Base-by-base conservation (phyloP, 1,284 basidiomycete species). In the Paramarasmius palmivorus region DNA sequence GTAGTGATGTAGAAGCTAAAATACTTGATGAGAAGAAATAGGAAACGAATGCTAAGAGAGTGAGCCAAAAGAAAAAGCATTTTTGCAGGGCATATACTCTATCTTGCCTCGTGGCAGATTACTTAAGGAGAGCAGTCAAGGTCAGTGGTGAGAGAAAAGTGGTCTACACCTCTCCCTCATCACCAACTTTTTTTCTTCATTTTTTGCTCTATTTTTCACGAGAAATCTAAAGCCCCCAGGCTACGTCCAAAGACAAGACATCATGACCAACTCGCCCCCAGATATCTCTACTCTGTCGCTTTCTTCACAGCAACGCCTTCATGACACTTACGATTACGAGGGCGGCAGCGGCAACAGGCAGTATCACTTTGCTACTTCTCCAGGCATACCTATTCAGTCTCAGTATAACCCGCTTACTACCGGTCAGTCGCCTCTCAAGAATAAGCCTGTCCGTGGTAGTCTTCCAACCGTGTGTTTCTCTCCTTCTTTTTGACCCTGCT, bases 251-350 rank as follows among this genome's bases (percentile, higher is more conserved):
- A 26, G 44, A 60, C 57, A 59, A 58, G 56, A 62, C 70, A 81
- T 82, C 79, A 92, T 88, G 89, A 88, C 86, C 64, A 82, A 72
- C 68, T 83, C 86, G 62, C 83, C 88, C 40, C 88, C 89, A 59
- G 88, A 91, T 74, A 81, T 92, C 62, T 83, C 86, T 52, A 75
- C 84, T 63, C 73, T 92, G 65, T 84, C 87, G 65, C 81, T 91
- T 72, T 77, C 82, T 61, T 75, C 79, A 58, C 83, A 82, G 71
- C 84, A 82, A 83, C 88, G 86, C 79, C 81, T 88, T 78, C 83
- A 91, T 76, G 88, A 91, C 71, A 73, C 76, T 88, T 90, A 90
- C 73, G 90, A 92, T 77, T 89, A 85, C 73, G 87, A 90, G 69
- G 79, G 75, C 71, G 75, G 74, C 67, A 69, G 60, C 64, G 66